Evolutionary conservation across 371 early-diverging fungal species (phyloP).

Genomic region (Mucor lusitanicus): DNA sequence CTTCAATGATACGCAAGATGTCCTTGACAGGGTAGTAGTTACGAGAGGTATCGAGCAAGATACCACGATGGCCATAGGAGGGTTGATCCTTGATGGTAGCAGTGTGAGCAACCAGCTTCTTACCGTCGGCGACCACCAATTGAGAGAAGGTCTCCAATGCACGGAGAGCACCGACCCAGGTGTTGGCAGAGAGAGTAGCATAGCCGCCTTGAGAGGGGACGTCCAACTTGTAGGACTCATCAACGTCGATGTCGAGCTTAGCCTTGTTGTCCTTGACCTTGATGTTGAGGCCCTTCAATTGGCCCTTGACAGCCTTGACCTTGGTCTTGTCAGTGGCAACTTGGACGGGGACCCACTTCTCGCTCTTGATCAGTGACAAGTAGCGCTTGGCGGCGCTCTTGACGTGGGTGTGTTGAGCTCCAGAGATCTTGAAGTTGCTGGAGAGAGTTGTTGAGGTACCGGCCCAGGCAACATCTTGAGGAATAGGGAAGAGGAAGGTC

Average conservation of each 20-base stretch:
- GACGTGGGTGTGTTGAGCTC: conserved; percentile 28
- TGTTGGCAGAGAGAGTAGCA: conserved; percentile 58
- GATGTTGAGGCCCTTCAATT: conserved; percentile 19
- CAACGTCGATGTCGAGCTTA: conserved; percentile 48
- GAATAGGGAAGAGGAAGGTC: conserved; percentile 45
- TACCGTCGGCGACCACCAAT: conserved; percentile 46
- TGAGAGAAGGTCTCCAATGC: conserved; percentile 80
- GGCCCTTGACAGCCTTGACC: no score
- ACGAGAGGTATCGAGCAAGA: conserved; percentile 76
- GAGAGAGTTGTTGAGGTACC: conserved; percentile 26
- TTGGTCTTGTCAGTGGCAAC: conserved; percentile 10
- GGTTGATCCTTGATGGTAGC: conserved; percentile 71
- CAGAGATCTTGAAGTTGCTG: conserved; percentile 25
- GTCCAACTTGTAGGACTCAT: conserved; percentile 70
- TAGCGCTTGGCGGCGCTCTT: conserved; percentile 43
- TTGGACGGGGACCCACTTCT: conserved; percentile 45
- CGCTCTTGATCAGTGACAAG: conserved; percentile 32
- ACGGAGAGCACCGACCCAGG: conserved; percentile 81
- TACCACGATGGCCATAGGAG: conserved; percentile 70
- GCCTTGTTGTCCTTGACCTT: conserved; percentile 30
- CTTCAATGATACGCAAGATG: conserved; percentile 70
- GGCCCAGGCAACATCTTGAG: conserved; percentile 43
- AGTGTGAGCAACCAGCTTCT: conserved; percentile 48
- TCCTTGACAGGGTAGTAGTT: conserved; percentile 71
- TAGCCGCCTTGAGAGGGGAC: conserved; percentile 55